Evolutionary conservation across 2,329 filamentous ascomycete genomes (phyloP).

Genomic region (Juglanconis juglandina): DNA sequence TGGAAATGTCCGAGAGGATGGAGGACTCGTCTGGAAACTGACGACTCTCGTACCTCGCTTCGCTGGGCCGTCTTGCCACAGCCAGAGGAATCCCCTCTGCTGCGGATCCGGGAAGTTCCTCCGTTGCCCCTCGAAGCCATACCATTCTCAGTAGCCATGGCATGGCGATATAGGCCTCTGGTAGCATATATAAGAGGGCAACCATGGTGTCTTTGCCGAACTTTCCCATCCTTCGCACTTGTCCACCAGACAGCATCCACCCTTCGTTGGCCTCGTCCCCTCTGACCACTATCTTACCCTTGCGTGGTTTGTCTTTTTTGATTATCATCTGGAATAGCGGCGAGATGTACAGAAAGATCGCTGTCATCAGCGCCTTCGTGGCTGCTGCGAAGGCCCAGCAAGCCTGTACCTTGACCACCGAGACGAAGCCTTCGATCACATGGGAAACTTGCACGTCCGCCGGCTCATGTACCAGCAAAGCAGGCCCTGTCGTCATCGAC

Average conservation of each 20-base stretch:
- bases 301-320: not conserved
- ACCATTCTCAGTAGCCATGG: not conserved
- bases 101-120: not conserved
- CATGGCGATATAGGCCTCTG: not conserved
- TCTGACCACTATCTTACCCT: not conserved
- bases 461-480: conserved; percentile 46
- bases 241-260: no score
- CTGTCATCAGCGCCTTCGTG: conserved; percentile 5
- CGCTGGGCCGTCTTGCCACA: conserved; percentile 8
- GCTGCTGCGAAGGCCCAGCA: conserved; percentile 8
- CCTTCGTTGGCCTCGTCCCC: not conserved
- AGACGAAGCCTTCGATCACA: conserved; percentile 50
- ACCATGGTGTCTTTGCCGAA: not conserved
- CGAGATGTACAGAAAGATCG: conserved; percentile 3
- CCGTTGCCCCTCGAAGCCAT: not conserved
- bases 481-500: conserved; percentile 53
- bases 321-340: not conserved
- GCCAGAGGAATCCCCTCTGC: not conserved
- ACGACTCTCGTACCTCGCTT: not conserved
- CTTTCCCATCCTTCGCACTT: not conserved
- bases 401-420: conserved; percentile 41
- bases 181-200: not conserved
- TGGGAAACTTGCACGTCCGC: conserved; percentile 51
- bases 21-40: not conserved
- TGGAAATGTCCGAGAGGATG: not conserved